Evolutionary conservation across 2,329 filamentous ascomycete species (phyloP).

Genomic region (Exophiala alcalophila): DNA sequence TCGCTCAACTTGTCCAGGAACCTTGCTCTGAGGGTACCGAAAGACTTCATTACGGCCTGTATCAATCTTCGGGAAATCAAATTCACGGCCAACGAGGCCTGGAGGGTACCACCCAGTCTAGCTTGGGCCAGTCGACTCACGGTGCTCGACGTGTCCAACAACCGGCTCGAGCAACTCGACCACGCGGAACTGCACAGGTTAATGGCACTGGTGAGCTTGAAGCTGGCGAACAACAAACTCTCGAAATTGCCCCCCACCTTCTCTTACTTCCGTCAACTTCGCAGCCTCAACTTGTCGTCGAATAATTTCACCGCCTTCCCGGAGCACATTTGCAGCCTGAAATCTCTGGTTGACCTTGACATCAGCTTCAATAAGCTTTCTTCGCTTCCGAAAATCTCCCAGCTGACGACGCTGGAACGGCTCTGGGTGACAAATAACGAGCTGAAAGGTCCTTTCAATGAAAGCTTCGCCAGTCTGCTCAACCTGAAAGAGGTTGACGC

Average conservation of each 20-base stretch:
- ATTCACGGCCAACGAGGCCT: conserved; percentile 89
- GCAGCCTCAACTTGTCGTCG: conserved; percentile 87
- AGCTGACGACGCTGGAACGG: conserved; percentile 75
- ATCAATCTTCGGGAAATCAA: conserved; percentile 91
- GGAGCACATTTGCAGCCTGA: conserved; percentile 75
- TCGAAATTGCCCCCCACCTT: conserved; percentile 78
- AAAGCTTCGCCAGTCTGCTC: conserved; percentile 67
- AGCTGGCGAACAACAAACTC: conserved; percentile 88
- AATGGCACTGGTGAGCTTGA: conserved; percentile 77
- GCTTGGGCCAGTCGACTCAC: conserved; percentile 77
- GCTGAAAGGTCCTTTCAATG: conserved; percentile 70
- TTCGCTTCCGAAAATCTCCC: conserved; percentile 74
- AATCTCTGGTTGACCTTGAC: conserved; percentile 84
- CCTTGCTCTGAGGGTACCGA: conserved; percentile 84
- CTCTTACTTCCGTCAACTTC: conserved; percentile 70
- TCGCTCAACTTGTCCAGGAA: conserved; percentile 93
- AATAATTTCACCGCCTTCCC: conserved; percentile 87
- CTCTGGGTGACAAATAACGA: conserved; percentile 96
- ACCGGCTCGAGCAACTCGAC: conserved; percentile 81
- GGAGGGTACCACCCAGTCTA: conserved; percentile 78
- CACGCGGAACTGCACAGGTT: conserved; percentile 77
- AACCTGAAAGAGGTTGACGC: conserved; percentile 88
- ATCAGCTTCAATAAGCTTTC: conserved; percentile 94
- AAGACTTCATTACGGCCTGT: conserved; percentile 94
- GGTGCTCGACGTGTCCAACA: conserved; percentile 92